Evolutionary conservation across 2,329 filamentous ascomycete species (phyloP).

Genomic region (Microdochium paspali): DNA sequence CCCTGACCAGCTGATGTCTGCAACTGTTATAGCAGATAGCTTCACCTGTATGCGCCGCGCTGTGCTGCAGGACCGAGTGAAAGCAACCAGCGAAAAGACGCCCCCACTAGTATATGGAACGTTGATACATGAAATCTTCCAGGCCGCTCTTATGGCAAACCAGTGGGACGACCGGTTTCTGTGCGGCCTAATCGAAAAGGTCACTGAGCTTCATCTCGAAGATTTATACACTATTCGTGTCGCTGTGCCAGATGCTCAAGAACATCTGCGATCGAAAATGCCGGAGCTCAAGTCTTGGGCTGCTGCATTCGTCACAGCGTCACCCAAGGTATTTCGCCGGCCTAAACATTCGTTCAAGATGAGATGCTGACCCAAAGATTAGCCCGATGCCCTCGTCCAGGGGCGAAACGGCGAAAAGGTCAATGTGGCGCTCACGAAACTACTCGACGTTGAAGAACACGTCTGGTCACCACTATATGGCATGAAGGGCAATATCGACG

Average conservation of each 20-base stretch:
- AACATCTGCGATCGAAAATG: slow-evolving; percentile 77
- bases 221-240: slow-evolving; percentile 83
- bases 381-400: slow-evolving; percentile 64
- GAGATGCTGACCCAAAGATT: slow-evolving; percentile 18
- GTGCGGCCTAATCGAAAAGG: slow-evolving; percentile 52
- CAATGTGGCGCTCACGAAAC: slow-evolving; percentile 79
- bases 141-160: slow-evolving; percentile 78
- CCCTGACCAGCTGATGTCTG: slow-evolving; percentile 89
- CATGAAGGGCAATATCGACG: slow-evolving; percentile 94
- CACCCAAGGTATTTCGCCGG: slow-evolving; percentile 48
- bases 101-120: slow-evolving; percentile 84
- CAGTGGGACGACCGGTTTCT: slow-evolving; percentile 68
- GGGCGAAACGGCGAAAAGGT: slow-evolving; percentile 69
- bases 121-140: slow-evolving; percentile 90
- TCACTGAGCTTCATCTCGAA: slow-evolving; percentile 73
- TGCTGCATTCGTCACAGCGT: slow-evolving; percentile 62
- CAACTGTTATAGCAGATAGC: slow-evolving; percentile 93
- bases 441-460: slow-evolving; percentile 95
- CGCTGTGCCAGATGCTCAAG: slow-evolving; percentile 59
- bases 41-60: slow-evolving; percentile 86
- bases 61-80: slow-evolving; percentile 89
- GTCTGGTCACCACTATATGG: slow-evolving; percentile 98
- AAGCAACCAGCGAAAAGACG: slow-evolving; percentile 73
- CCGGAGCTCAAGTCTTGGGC: slow-evolving; percentile 78
- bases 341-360: not conserved